phyloP scores from a whole-genome alignment of 1,284 basidiomycete species.

The Exobasidium cylindrosporum region DNA sequence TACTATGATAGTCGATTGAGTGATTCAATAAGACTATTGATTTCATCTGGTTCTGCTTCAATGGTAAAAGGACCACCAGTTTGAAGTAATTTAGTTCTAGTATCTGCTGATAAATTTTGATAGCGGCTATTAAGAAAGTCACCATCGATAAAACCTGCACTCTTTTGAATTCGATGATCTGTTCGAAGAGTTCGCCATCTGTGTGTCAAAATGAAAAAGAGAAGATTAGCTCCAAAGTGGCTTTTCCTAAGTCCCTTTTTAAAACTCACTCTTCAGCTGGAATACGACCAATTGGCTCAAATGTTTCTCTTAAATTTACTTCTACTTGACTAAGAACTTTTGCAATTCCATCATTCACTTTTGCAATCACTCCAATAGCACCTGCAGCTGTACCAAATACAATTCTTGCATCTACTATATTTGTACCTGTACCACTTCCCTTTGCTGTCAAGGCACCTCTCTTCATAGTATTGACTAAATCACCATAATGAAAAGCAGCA shows the following conservation, averaged over 20 bases:
- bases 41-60: constrained; percentile 6
- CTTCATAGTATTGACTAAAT: constrained; percentile 46
- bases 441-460: constrained; percentile 8
- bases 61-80: neutral
- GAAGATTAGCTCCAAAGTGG: neutral
- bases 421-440: constrained; percentile 10
- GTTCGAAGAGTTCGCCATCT: constrained; percentile 47
- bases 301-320: constrained; percentile 28
- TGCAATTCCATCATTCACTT: constrained; percentile 22
- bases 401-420: constrained; percentile 17
- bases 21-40: constrained; percentile 4
- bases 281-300: constrained; percentile 31
- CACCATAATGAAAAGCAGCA: constrained; percentile 48
- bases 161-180: constrained; percentile 43
- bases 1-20: constrained; percentile 5
- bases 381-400: constrained; percentile 47
- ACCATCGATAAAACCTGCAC: constrained; percentile 42
- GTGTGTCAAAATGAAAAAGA: neutral
- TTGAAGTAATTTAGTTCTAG: neutral
- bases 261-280: constrained; percentile 22
- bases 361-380: constrained; percentile 36
- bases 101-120: neutral
- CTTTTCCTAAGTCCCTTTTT: neutral
- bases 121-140: constrained; percentile 24
- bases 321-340: constrained; percentile 30